phyloP scores from a whole-genome alignment of 495 filamentous ascomycete species.

The Penicillium crystallinum region DNA sequence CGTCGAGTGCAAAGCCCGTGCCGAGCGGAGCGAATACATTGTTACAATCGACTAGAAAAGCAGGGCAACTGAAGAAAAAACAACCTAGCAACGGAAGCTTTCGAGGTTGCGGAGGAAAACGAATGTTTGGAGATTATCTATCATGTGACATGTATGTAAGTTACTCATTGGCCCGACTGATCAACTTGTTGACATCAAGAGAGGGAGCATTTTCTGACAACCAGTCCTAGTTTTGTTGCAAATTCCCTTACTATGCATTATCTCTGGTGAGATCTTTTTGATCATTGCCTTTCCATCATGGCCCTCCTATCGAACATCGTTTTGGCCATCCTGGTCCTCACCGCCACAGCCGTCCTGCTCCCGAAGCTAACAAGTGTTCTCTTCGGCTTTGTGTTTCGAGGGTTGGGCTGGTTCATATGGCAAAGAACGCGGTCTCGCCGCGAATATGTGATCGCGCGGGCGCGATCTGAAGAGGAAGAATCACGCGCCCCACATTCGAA shows the following conservation, averaged over 20 bases:
- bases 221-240: not conserved
- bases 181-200: conserved; percentile 25
- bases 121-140: conserved; percentile 9
- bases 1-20: conserved; percentile 7
- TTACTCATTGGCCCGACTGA: conserved; percentile 11
- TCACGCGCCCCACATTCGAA: conserved; percentile 37
- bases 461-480: conserved; percentile 55
- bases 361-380: conserved; percentile 32
- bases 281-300: conserved; percentile 24
- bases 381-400: conserved; percentile 36
- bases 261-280: conserved; percentile 11
- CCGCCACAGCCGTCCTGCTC: conserved; percentile 34
- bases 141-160: conserved; percentile 27
- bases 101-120: not conserved
- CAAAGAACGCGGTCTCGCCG: conserved; percentile 61
- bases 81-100: not conserved
- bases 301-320: conserved; percentile 33
- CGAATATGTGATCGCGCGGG: conserved; percentile 55
- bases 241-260: conserved; percentile 16
- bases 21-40: conserved; percentile 18
- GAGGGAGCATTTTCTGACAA: conserved; percentile 2
- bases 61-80: not conserved
- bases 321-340: conserved; percentile 30
- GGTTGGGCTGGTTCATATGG: conserved; percentile 60
- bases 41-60: not conserved